phyloP scores from a whole-genome alignment of 805 yeast species.

The Lipomyces anomalus region DNA sequence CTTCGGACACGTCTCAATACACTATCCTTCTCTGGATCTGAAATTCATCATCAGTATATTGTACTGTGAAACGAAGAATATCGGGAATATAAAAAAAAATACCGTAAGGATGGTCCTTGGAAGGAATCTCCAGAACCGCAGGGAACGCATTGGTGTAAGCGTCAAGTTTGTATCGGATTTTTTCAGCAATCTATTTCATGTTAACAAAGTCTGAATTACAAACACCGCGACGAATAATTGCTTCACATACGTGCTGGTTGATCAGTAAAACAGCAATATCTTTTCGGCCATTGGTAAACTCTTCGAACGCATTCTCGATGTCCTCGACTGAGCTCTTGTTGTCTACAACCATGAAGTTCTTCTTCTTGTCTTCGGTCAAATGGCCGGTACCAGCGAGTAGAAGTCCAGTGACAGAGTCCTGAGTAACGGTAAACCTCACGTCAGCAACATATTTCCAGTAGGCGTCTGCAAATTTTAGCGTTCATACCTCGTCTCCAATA shows the following conservation, averaged over 20 bases:
- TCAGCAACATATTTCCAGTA: background rate
- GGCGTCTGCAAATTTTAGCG: background rate
- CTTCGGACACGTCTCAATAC: conserved; percentile 91
- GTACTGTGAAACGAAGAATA: background rate
- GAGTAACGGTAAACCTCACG: too few relatives aligned
- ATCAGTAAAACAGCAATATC: conserved; percentile 91
- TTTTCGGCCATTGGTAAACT: conserved; percentile 65
- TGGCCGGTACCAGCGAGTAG: conserved; percentile 94
- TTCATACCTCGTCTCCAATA: conserved; percentile 75
- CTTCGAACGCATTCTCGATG: conserved; percentile 66
- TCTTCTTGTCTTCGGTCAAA: conserved; percentile 49
- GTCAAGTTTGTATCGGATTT: conserved; percentile 77
- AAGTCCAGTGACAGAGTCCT: conserved; percentile 91
- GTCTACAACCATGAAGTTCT: conserved; percentile 82
- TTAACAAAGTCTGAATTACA: background rate
- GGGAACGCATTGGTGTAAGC: conserved; percentile 87
- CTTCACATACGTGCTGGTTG: conserved; percentile 61
- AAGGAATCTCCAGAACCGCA: conserved; percentile 92
- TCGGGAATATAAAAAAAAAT: conserved; percentile 4
- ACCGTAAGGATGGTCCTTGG: conserved; percentile 93
- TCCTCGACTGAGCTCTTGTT: conserved; percentile 73
- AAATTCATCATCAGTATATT: background rate
- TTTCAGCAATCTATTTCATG: conserved; percentile 61
- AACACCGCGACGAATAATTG: background rate
- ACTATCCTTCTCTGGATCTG: conserved; percentile 94